Base-by-base conservation (phyloP, 2,329 filamentous ascomycete species). In the Fusarium bulbicola region DNA sequence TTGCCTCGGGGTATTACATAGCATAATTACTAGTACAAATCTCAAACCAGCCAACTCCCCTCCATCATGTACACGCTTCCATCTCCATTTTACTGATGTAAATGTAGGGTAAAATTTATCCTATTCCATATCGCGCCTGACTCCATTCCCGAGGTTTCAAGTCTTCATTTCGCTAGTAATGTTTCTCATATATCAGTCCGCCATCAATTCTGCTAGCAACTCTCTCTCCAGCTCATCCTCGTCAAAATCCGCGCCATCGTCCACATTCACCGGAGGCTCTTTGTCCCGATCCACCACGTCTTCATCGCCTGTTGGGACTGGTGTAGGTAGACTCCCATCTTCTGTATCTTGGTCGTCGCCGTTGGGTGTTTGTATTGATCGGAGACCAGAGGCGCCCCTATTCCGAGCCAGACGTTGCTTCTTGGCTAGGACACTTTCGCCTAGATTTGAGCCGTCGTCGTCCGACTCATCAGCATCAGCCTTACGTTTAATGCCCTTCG, bases 221-320 rank as follows among this genome's bases (percentile, higher is more conserved):
- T 91, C 90, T 42, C 89, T 87, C 79, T 91, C 91, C 56, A 92
- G 80, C 74, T 91, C 90, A 60, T 88, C 87, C 15, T 88, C 87
- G 49, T 86, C 85, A 57, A 84, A 81, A 46, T 85, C 85, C n/a
- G 80, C 80, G 13, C 80, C 79, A 45, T 80, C 78, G n/a, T 80
- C 79, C 13, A 54, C 39, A 37, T 76, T 76, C 11, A 72, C 66
- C 24, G 65, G 79, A 30, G 76, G 72, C 15, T 53, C 76, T 74
- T 50, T 80, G 13, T 81, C 80, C 20, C 81, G 80, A 20, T 76
- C 70, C 36, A 69, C 79, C 72, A 46, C 80, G 76, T 57, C 80
- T 28, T 83, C 81, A 24, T 79, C 79, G 24, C 69, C 79, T 71
- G 56, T 85, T 32, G 80, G 81, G 4, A 81, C 82, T 0, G 83